phyloP scores from a whole-genome alignment of 768 basidiomycete species.

The Pleurotus salmoneostramineus region DNA sequence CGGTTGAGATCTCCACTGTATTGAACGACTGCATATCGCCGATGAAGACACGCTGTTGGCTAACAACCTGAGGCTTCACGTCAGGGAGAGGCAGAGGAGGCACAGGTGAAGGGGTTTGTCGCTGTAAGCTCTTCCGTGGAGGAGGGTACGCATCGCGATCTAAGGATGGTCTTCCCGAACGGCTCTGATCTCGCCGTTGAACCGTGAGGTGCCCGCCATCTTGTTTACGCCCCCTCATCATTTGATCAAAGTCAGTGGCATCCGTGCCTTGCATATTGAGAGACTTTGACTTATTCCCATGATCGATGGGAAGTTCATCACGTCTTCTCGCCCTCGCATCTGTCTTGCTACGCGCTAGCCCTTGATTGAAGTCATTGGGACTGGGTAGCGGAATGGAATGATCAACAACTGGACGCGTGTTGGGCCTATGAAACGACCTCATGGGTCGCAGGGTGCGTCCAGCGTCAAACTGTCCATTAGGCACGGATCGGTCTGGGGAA shows the following conservation, averaged over 20 bases:
- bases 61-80: slow-evolving; percentile 29
- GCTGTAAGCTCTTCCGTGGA: slow-evolving; percentile 16
- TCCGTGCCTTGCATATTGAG: slow-evolving; percentile 4
- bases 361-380: slow-evolving; percentile 25
- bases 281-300: slow-evolving; percentile 18
- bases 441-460: slow-evolving; percentile 35
- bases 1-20: slow-evolving; percentile 63
- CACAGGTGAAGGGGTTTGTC: slow-evolving; percentile 24
- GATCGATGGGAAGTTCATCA: slow-evolving; percentile 18
- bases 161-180: slow-evolving; percentile 13
- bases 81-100: slow-evolving; percentile 32
- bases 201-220: not conserved
- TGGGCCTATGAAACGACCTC: slow-evolving; percentile 61
- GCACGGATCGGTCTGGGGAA: not conserved
- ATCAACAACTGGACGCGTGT: slow-evolving; percentile 29
- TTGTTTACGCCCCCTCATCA: slow-evolving; percentile 3
- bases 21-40: slow-evolving; percentile 74
- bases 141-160: slow-evolving; percentile 20
- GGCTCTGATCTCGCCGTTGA: not conserved
- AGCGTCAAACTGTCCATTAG: slow-evolving; percentile 3
- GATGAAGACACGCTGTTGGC: slow-evolving; percentile 74
- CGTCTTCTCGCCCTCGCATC: slow-evolving; percentile 17
- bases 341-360: slow-evolving; percentile 34
- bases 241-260: not conserved
- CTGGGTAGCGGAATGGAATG: slow-evolving; percentile 22